A percentile compares a stretch with the other conserved stretches of the same genome.
phyloP scores from a whole-genome alignment of 768 basidiomycete genomes.

The Termitomyces sp. region DNA sequence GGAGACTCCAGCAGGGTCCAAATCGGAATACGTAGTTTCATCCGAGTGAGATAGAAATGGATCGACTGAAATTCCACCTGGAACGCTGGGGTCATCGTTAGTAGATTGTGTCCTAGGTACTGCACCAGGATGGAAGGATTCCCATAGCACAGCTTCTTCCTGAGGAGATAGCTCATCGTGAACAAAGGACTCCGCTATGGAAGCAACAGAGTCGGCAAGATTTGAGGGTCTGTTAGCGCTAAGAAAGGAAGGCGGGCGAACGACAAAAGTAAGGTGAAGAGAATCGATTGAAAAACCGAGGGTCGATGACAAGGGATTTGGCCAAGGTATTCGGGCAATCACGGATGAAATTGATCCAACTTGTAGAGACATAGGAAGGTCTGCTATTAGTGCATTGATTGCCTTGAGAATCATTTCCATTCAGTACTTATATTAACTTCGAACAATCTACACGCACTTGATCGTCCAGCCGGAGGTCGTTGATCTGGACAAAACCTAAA shows the following conservation, averaged over 20 bases:
- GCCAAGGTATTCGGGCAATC: constrained; percentile 80
- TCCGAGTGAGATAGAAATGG: constrained; percentile 44
- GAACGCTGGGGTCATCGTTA: constrained; percentile 46
- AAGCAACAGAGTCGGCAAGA: constrained; percentile 71
- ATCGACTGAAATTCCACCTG: constrained; percentile 63
- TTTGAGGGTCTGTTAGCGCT: constrained; percentile 31
- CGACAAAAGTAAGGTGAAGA: constrained; percentile 64
- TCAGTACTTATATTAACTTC: constrained; percentile 8
- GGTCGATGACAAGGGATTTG: constrained; percentile 75
- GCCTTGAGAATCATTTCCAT: constrained; percentile 46
- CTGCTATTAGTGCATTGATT: constrained; percentile 69
- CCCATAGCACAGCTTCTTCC: constrained; percentile 70
- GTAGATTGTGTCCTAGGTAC: constrained; percentile 21
- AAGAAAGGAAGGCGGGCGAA: constrained; percentile 30
- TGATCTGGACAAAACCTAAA: constrained; percentile 86
- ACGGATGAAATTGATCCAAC: constrained; percentile 75
- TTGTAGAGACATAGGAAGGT: constrained; percentile 65
- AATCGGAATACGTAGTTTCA: constrained; percentile 39
- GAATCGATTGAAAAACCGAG: constrained; percentile 70
- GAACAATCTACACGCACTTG: constrained; percentile 47
- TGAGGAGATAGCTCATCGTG: constrained; percentile 73
- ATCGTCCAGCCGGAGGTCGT: constrained; percentile 76
- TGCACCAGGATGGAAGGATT: constrained; percentile 59
- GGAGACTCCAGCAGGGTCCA: constrained; percentile 73
- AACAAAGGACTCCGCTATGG: constrained; percentile 77